Conservation (phyloP, 495 filamentous ascomycete species). For the Neurospora hispaniola region DNA sequence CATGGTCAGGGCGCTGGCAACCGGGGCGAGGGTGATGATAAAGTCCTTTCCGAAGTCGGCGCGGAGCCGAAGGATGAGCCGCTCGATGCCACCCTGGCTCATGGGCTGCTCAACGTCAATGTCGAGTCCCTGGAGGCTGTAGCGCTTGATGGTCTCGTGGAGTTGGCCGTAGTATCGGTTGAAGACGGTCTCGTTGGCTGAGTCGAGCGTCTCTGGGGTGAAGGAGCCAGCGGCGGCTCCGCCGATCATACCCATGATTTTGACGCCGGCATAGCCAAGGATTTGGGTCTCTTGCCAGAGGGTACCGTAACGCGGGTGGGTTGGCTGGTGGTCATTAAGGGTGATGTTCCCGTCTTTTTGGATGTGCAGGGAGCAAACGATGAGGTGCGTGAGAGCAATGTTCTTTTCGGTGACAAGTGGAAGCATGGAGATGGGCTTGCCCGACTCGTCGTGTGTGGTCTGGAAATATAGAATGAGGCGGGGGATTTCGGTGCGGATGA, state of each 20-base stretch:
- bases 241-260: constrained; percentile 72
- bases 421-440: constrained; percentile 57
- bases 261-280: constrained; percentile 52
- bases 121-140: constrained; percentile 61
- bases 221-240: constrained; percentile 67
- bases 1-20: constrained; percentile 52
- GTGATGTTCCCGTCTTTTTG: constrained; percentile 48
- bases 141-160: constrained; percentile 43
- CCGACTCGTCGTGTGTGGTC: constrained; percentile 46
- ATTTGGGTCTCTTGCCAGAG: constrained; percentile 58
- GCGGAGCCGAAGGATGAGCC: constrained; percentile 62
- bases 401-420: constrained; percentile 52
- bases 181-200: constrained; percentile 39
- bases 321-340: constrained; percentile 63
- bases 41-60: constrained; percentile 60
- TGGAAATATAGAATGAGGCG: constrained; percentile 60
- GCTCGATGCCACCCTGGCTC: constrained; percentile 55
- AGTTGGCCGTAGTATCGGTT: constrained; percentile 59
- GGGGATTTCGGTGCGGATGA: constrained; percentile 9
- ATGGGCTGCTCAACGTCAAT: constrained; percentile 77
- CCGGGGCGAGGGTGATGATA: constrained; percentile 68
- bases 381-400: constrained; percentile 54
- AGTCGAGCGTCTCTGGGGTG: constrained; percentile 42
- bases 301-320: constrained; percentile 39
- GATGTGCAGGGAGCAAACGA: constrained; percentile 68